phyloP scores from a whole-genome alignment of 1,139 yeast genomes.

The Magnusiomyces tetraspermus region DNA sequence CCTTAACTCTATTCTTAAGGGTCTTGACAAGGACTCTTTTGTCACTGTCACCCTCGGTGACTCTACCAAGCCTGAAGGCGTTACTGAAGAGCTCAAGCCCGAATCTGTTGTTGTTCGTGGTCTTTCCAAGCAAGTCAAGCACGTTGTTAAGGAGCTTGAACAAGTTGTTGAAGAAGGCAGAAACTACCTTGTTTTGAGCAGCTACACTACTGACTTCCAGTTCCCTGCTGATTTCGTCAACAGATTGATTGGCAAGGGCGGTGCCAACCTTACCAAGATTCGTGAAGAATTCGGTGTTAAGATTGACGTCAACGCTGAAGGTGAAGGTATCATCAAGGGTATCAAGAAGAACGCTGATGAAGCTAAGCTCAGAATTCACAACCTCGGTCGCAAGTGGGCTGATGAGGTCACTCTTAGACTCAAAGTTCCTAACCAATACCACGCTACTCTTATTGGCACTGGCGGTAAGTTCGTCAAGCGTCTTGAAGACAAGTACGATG shows the following conservation, averaged over 20 bases:
- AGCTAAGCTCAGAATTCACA: constrained; percentile 51
- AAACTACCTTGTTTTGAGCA: constrained; percentile 51
- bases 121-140: constrained; percentile 45
- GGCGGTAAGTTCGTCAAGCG: constrained; percentile 75
- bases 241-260: constrained; percentile 84
- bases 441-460: constrained; percentile 76
- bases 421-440: constrained; percentile 66
- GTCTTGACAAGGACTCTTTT: constrained; percentile 22
- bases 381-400: constrained; percentile 65
- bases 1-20: constrained; percentile 41
- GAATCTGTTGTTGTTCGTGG: constrained; percentile 55
- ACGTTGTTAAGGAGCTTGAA: constrained; percentile 45
- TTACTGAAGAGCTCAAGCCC: constrained; percentile 36
- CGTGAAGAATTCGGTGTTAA: constrained; percentile 73
- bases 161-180: constrained; percentile 54
- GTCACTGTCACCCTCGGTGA: constrained; percentile 25
- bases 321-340: constrained; percentile 61
- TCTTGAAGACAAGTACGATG: constrained; percentile 82
- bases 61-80: constrained; percentile 16
- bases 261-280: constrained; percentile 58
- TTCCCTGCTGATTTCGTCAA: constrained; percentile 64
- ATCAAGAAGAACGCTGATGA: constrained; percentile 69
- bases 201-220: constrained; percentile 44
- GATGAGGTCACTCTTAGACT: constrained; percentile 65
- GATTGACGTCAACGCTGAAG: constrained; percentile 58